A percentile compares a stretch with the other conserved stretches of the same genome.
These are phyloP conservation scores for Lactuca saligna DNA, from an alignment of 129 eudicot species.

Conservation along the genomic window DNA sequence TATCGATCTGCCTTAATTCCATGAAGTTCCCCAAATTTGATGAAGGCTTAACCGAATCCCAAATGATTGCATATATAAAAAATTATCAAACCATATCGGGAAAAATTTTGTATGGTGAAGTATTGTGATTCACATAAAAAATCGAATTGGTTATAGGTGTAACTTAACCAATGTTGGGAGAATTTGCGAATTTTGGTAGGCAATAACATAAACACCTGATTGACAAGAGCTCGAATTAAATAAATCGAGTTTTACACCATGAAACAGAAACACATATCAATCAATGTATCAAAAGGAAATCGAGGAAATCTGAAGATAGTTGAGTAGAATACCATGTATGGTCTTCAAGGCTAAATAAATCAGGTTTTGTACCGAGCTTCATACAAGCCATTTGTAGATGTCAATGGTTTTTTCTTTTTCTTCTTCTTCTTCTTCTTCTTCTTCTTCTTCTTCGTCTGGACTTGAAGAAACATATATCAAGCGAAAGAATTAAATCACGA, in stretches of 20 bases:
- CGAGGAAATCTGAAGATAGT: background rate
- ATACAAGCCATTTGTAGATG: slow-evolving; percentile 52
- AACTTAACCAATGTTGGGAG: background rate
- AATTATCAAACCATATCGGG: background rate
- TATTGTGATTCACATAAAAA: background rate
- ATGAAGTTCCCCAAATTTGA: too few relatives aligned
- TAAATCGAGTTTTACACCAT: background rate
- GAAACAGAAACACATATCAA: background rate
- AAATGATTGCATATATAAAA: too few relatives aligned
- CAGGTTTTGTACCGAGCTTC: slow-evolving; percentile 73
- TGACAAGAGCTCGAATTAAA: too few relatives aligned
- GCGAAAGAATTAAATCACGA: slow-evolving; percentile 8
- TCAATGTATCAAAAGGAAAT: background rate
- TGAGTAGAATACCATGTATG: slow-evolving; percentile 50
- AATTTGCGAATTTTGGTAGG: background rate
- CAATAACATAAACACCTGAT: too few relatives aligned
- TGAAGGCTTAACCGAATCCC: too few relatives aligned
- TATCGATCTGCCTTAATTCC: too few relatives aligned
- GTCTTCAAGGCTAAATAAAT: slow-evolving; percentile 62
- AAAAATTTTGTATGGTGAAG: background rate
- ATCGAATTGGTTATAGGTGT: background rate
- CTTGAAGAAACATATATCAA: slow-evolving; percentile 26
- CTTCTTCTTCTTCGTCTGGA: background rate
- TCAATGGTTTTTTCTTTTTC: background rate
- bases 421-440: background rate